Evolutionary conservation across 1,139 yeast genomes (phyloP).

Genomic region (Yamadazyma sp.): DNA sequence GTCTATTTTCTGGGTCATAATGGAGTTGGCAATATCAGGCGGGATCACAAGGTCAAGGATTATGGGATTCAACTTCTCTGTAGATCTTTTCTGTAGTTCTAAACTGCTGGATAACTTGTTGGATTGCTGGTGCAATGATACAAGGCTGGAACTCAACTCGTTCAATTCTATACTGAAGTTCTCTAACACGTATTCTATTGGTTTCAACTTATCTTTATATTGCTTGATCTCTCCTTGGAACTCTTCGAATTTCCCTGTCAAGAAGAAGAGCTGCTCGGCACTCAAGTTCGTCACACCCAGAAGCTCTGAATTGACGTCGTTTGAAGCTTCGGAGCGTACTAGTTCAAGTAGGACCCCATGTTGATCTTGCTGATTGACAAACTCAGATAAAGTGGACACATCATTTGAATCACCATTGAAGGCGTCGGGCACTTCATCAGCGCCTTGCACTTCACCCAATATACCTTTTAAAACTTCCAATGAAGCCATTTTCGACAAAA

Average conservation of each 20-base stretch:
- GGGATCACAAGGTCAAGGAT: conserved; percentile 75
- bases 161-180: conserved; percentile 60
- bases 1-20: conserved; percentile 47
- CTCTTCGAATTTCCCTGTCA: conserved; percentile 23
- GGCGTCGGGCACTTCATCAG: background rate
- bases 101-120: conserved; percentile 35
- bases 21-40: conserved; percentile 57
- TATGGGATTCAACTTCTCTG: conserved; percentile 64
- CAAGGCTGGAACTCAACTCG: conserved; percentile 59
- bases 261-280: conserved; percentile 12
- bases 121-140: conserved; percentile 55
- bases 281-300: conserved; percentile 9
- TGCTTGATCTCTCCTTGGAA: conserved; percentile 36
- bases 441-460: background rate
- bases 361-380: background rate
- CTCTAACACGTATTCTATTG: conserved; percentile 40
- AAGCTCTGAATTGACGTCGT: conserved; percentile 5
- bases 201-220: conserved; percentile 37
- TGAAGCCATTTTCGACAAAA: background rate
- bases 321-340: conserved; percentile 18
- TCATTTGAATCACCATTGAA: background rate
- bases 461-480: conserved; percentile 3
- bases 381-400: background rate
- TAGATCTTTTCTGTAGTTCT: conserved; percentile 52
- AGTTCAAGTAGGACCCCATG: conserved; percentile 16